Base-by-base conservation (phyloP, 192 early-diverging fungal genomes). In the Nowakowskiella sp. region DNA sequence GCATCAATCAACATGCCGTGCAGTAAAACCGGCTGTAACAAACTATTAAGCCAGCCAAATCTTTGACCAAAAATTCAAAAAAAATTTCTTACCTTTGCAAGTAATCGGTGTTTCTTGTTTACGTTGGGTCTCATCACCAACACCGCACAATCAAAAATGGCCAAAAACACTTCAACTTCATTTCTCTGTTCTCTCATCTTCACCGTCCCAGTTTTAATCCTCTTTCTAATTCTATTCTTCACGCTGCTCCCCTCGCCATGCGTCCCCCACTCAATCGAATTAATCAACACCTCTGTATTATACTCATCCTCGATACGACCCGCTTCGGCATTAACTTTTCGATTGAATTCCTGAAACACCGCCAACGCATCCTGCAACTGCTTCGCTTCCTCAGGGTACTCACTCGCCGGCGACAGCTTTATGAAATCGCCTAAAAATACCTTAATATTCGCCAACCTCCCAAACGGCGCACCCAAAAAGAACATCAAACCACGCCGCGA, bases 61-160 rank as follows among this genome's bases (percentile, higher is more conserved):
- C n/a, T n/a, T n/a, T n/a, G n/a, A n/a, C n/a, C n/a, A n/a, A n/a
- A n/a, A n/a, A n/a, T n/a, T n/a, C n/a, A n/a, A n/a, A n/a, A n/a
- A n/a, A n/a, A n/a, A n/a, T n/a, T n/a, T n/a, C n/a, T n/a, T n/a
- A n/a, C n/a, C n/a, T n/a, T n/a, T n/a, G n/a, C n/a, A n/a, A n/a
- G 49, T 79, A 74, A 32, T 81, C 82, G 2, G 70, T 65, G 31
- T 77, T 68, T 51, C 73, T 65, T 31, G 76, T 70, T 10, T 64
- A 68, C 61, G 84, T 89, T 48, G 68, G 65, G 54, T 83, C 86
- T 80, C 59, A 89, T 72, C 25, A 90, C 63, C n/a, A 90, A 57
- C 55, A 80, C 78, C n/a, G n/a, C n/a, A 70, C 96, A 86, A 62
- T 98, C 94, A 30, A 98, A 82, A 34, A 96, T 59, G 57, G 87